Percentiles rank a stretch among this genome's conserved stretches.
phyloP scores from a whole-genome alignment of 1,284 basidiomycete species.

The Moniliella sp. region DNA sequence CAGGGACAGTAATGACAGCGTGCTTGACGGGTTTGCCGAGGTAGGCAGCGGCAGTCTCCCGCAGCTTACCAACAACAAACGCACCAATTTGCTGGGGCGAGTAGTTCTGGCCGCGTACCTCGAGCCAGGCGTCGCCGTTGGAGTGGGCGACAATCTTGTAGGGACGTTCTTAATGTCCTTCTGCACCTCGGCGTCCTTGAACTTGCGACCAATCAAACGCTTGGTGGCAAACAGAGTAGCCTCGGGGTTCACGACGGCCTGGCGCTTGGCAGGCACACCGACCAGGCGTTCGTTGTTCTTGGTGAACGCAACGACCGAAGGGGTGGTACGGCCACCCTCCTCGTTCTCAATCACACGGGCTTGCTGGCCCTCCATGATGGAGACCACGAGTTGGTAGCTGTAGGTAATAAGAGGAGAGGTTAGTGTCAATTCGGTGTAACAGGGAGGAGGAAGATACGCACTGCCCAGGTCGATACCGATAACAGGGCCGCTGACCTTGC shows the following conservation, averaged over 20 bases:
- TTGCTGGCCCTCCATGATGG: conserved; percentile 58
- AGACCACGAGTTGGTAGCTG: conserved; percentile 32
- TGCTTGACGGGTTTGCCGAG: conserved; percentile 81
- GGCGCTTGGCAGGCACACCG: conserved; percentile 86
- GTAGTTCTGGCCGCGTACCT: conserved; percentile 45
- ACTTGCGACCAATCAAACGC: conserved; percentile 83
- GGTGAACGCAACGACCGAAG: conserved; percentile 92
- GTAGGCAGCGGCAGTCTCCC: conserved; percentile 75
- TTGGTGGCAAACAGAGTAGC: conserved; percentile 52
- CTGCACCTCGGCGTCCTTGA: conserved; percentile 75
- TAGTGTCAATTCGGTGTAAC: background rate
- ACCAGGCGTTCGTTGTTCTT: conserved; percentile 53
- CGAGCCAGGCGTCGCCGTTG: conserved; percentile 50
- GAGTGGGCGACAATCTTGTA: conserved; percentile 55
- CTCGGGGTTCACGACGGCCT: conserved; percentile 80
- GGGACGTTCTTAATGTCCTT: conserved; percentile 51
- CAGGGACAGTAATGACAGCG: conserved; percentile 77
- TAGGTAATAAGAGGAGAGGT: background rate
- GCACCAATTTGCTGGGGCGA: conserved; percentile 48
- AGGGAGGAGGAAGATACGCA: conserved; percentile 6
- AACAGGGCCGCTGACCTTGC: conserved; percentile 26
- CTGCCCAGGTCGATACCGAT: conserved; percentile 31
- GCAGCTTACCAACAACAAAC: conserved; percentile 79
- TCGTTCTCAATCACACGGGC: conserved; percentile 92
- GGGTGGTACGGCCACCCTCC: conserved; percentile 90